A percentile compares a stretch with the other conserved stretches of the same genome.
These are phyloP conservation scores for Lichtheimia hyalospora DNA, from an alignment of 371 early-diverging fungal species.

Conservation along the genomic window DNA sequence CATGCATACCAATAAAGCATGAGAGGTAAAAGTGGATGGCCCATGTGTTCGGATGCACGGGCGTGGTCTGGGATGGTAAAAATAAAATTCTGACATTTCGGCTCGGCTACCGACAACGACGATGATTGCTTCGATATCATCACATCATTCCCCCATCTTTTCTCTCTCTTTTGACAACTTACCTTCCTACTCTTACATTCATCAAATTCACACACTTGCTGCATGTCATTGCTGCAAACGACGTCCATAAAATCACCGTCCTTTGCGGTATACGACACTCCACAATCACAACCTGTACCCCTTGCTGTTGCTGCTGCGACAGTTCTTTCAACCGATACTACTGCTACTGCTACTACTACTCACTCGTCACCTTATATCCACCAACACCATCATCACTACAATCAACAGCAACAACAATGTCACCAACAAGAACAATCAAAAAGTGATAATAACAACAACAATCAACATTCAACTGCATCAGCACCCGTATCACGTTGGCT, in stretches of 20 bases:
- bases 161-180: background rate
- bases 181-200: background rate
- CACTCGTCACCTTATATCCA: background rate
- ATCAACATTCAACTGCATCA: background rate
- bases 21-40: background rate
- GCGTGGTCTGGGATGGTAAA: slow-evolving; percentile 1
- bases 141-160: background rate
- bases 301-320: background rate
- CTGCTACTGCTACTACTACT: background rate
- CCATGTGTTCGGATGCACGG: slow-evolving; percentile 5
- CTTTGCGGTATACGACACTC: background rate
- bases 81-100: slow-evolving; percentile 8
- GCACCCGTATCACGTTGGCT: slow-evolving; percentile 12
- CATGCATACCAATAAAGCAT: background rate
- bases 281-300: background rate
- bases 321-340: background rate
- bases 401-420: background rate
- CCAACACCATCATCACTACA: background rate
- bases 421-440: too few relatives aligned
- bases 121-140: background rate
- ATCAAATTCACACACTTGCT: background rate
- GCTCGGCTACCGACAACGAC: background rate
- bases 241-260: background rate
- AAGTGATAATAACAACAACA: too few relatives aligned
- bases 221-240: slow-evolving; percentile 1